Base-by-base conservation (phyloP, 1,284 basidiomycete species). In the Puccinia horiana region DNA sequence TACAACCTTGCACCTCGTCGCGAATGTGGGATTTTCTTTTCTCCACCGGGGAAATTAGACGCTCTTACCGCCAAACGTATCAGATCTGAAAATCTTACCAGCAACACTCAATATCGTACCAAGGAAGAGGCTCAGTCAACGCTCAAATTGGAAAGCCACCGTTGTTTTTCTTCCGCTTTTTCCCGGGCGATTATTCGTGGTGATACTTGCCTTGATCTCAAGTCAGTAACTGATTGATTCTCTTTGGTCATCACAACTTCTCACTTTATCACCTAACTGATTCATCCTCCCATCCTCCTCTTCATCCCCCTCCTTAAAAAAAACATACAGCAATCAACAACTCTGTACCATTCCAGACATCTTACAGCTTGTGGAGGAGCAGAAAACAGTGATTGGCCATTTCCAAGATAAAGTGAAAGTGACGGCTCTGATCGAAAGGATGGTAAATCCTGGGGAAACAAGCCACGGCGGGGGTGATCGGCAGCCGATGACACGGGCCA, bases 11-110 rank as follows among this genome's bases (percentile, higher is more conserved):
- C 52, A 40, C 70, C 49, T 37, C 29, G 29, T 37, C 47, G 70
- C n/a, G n/a, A n/a, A 52, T 4, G 14, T 1, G 70, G 70, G 52
- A 73, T 73, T 49, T 73, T 73, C 70, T 73, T 73, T 29, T 52
- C 44, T 26, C 70, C 70, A 20, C 49, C 70, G 20, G 54, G 52
- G 37, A 52, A 35, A 16, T 37, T 47, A 16, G 70, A 56, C 42
- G 16, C 37, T 11, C 63, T 67, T 23, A 40, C 40, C 18, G 12
- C 65, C 12, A 69, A 69, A 14, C 65, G 65, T 9, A 69, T 23
- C 14, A 26, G 65, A 47, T 47, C 65, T n/a, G 42, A 69, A 47
- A 26, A 44, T 26, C 0, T 72, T 2, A 16, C 26, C 9, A 0
- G 44, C 11, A 72, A 14, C 12, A 49, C 44, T 32, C 69, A 72